Base-by-base conservation (phyloP, 1,284 basidiomycete species). In the Naganishia sp. region DNA sequence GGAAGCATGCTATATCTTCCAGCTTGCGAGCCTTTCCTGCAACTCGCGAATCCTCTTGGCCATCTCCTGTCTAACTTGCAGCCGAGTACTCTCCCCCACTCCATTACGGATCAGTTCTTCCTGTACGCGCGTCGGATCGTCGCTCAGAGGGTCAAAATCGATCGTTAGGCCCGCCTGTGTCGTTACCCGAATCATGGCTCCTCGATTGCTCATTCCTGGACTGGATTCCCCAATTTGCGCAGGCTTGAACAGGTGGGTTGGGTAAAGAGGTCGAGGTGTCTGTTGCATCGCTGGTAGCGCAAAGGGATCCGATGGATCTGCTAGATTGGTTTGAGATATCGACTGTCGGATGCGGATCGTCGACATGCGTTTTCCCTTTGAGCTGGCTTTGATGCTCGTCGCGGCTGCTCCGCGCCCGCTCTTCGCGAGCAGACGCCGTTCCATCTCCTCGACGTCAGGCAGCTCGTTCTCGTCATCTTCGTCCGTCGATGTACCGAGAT, bases 371-470 rank as follows among this genome's bases (percentile, higher is more conserved):
- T 68, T 68, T 9, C 58, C 58, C 39, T 50, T 61, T 39, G 58
- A 61, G 45, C 49, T 28, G 17, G 42, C 39, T 25, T 46, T 54
- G 31, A 49, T 46, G n/a, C 35, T 45, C 4, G 55, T 35, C 6
- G 25, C 50, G 6, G 39, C 28, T 31, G 42, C 50, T n/a, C 55
- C 49, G 21, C 51, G 45, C 10, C 54, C 55, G 25, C 42, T 56
- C 35, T 71, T 66, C 17, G 72, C 68, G 4, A 74, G 56, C 7
- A 75, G 42, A 17, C 70, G 49, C 4, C 70, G 70, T 66, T 78
- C 76, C 69, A 77, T 70, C 18, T 68, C 73, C 41, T 69, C 75
- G 2, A 75, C 70, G 63, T 80, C 75, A 1, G 79, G 79, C 13
- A 80, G 71, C 54, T 76, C 75, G 21, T 72, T 63, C 39, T 72